Base-by-base conservation (phyloP, 148 eudicot species). In the Rhododendron ovatum region DNA sequence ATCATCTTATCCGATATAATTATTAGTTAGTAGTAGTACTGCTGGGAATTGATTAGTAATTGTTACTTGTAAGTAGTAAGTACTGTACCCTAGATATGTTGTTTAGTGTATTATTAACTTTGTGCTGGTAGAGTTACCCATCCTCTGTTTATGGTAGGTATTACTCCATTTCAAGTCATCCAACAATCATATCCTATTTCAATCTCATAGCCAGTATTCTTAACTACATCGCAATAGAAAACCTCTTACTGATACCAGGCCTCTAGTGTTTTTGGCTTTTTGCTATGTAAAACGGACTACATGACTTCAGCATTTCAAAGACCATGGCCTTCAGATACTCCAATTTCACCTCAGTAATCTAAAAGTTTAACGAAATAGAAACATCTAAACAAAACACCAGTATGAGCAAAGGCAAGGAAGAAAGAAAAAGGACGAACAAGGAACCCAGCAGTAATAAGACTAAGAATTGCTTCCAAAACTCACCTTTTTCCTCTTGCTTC, bases 401-500 rank as follows among this genome's bases (percentile, higher is more conserved):
- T 13, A 69, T 11, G 37, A 30, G 75, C 75, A 12, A 3, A 30
- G 15, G 18, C 28, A 18, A 30, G 20, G 55, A n/a, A 51, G 22
- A 24, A 86, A 2, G 84, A 1, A 26, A 85, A 28, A 39, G 47
- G 47, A 41, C 3, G 50, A 24, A 79, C 9, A 22, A 85, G 28
- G 50, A 82, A 22, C 47, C 37, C 15, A 30, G 35, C 33, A 39
- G 55, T 30, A 26, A 51, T 76, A 33, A 61, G 18, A 75, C 39
- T 18, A 75, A 39, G 26, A 75, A 75, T 37, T 17, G n/a, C 79
- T 75, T 88, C 8, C 78, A 30, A 65, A 65, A n/a, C 77, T 87
- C 81, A 94, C 98, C 94, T 91, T 95, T 94, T 50, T 97, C 99
- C 65, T 97, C 98, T 90, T 93, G 97, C 87, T 94, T 97, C 92